A percentile compares a stretch with the other conserved stretches of the same genome.
These are phyloP conservation scores for Xerocomellus amylosporus DNA, from an alignment of 768 basidiomycete genomes.

Conservation along the genomic window DNA sequence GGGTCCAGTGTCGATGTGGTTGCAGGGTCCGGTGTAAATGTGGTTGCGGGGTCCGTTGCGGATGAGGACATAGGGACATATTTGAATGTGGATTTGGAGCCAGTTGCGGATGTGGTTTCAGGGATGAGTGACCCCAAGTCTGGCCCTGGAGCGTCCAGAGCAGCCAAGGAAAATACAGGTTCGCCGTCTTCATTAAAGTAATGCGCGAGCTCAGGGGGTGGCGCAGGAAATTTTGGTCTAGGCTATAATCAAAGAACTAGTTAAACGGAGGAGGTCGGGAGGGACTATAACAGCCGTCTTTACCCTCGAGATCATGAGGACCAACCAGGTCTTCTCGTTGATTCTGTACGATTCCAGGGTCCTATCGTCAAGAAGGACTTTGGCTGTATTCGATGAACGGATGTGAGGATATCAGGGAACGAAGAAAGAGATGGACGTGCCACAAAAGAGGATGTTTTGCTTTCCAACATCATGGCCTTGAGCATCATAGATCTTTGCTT, in stretches of 20 bases:
- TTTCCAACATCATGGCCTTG: not conserved
- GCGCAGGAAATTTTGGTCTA: no score
- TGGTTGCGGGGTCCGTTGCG: not conserved
- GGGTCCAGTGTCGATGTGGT: no score
- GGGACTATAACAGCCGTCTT: no score
- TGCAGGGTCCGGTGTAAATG: not conserved
- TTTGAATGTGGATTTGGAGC: not conserved
- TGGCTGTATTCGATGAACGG: not conserved
- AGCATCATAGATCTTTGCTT: not conserved
- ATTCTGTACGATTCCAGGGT: constrained; percentile 4
- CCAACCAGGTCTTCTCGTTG: not conserved
- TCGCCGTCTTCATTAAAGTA: no score
- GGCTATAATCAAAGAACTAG: not conserved
- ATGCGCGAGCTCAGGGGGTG: no score
- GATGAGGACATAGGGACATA: not conserved
- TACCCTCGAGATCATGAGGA: not conserved
- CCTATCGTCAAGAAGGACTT: not conserved
- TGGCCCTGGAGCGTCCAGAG: not conserved
- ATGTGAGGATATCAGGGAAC: not conserved
- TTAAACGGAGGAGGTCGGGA: not conserved
- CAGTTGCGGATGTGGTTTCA: not conserved
- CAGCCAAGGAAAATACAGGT: not conserved
- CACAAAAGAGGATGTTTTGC: not conserved
- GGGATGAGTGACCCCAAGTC: no score
- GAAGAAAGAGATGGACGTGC: not conserved